A percentile compares a stretch with the other conserved stretches of the same genome.
These are phyloP conservation scores for Discostella stelligera DNA, from an alignment of 352 stramenopile species.

Conservation along the genomic window DNA sequence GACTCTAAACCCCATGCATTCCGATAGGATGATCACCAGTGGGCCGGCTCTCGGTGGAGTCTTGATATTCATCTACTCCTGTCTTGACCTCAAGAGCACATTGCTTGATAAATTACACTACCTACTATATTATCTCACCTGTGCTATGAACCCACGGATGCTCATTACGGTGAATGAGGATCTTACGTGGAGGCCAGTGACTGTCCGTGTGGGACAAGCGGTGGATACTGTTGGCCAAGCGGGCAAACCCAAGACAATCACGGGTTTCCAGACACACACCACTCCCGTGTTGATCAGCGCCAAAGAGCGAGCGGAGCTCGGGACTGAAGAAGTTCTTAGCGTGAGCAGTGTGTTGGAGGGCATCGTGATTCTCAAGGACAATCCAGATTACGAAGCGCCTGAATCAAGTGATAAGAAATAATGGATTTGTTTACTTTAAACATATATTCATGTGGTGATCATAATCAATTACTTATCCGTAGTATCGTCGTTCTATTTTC, in stretches of 20 bases:
- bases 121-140: constrained; percentile 97
- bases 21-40: constrained; percentile 87
- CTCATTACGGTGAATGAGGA: constrained; percentile 96
- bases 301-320: constrained; percentile 97
- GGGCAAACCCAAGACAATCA: constrained; percentile 98
- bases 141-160: constrained; percentile 98
- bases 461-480: neutral
- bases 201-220: constrained; percentile 97
- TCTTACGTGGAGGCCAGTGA: constrained; percentile 93
- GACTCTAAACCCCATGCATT: constrained; percentile 97
- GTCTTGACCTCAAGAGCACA: constrained; percentile 96
- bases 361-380: constrained; percentile 98
- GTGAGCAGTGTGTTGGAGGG: constrained; percentile 96
- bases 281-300: constrained; percentile 97
- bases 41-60: constrained; percentile 91
- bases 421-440: constrained; percentile 1
- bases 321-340: constrained; percentile 95
- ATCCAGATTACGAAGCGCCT: constrained; percentile 86
- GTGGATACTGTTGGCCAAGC: constrained; percentile 99
- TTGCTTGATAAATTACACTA: constrained; percentile 97
- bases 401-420: constrained; percentile 32
- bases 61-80: constrained; percentile 93
- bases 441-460: neutral
- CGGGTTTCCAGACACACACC: constrained; percentile 99
- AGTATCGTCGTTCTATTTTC: constrained; percentile 13